Base-by-base conservation (phyloP, 2,329 filamentous ascomycete species). In the Cytospora paraplurivora region DNA sequence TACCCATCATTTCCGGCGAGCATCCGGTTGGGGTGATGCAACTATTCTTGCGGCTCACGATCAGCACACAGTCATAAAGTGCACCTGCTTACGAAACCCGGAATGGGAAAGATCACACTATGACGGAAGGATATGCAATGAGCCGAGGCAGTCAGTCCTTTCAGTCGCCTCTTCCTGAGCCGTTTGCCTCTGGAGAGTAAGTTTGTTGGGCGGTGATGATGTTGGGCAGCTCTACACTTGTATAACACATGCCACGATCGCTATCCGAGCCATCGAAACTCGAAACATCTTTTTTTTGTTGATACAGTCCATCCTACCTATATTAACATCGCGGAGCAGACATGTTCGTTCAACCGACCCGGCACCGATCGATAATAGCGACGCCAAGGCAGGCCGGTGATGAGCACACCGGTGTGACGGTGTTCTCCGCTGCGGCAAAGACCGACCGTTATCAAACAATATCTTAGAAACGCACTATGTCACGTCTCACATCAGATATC, bases 371-470 rank as follows among this genome's bases (percentile, higher is more conserved):
- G 41, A 27, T 27, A 27, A 27, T 27, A 27, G 27, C 27, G 27
- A 4, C 27, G 27, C 27, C 27, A 27, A 27, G 27, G 27, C 27
- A 27, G 34, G 58, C 27, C 51, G 59, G 51, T 33, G 59, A 61
- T 50, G 49, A 55, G 59, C 38, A 44, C 4, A 33, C 19, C 19
- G 35, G 57, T 33, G 41, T 21, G 55, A 35, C 41, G 6, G 41
- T 27, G 41, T 41, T 10, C 41, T 17, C 21, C 41, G 34, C 51
- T 41, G 32, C 13, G 51, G 51, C 51, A 61, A 61, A 61, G 37
- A 55, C 38, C 58, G 58, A 61, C 49, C 49, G 27, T 34, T 44
- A 44, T 44, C 41, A 44, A 35, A n/a, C n/a, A n/a, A n/a, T n/a
- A n/a, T 27, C 27, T 27, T 27, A 4, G 27, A 27, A 27, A 27